A percentile compares a stretch with the other conserved stretches of the same genome.
phyloP scores from a whole-genome alignment of 2,329 filamentous ascomycete species.

The Bertia moriformis region DNA sequence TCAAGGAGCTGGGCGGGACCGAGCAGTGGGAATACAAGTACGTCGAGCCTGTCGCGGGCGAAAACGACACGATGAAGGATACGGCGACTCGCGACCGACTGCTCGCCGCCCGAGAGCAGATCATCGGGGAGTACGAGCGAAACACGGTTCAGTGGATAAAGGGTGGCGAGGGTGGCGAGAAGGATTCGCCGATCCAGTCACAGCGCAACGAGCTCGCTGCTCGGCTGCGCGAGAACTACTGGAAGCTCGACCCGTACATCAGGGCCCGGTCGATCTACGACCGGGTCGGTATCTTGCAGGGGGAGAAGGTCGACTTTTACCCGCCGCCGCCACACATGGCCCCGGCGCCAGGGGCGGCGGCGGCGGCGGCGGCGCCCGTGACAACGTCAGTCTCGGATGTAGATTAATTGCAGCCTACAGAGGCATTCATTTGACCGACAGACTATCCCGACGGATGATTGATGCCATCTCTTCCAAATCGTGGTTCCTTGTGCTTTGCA shows the following conservation, averaged over 20 bases:
- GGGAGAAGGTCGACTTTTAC: conserved; percentile 62
- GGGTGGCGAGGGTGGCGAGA: conserved; percentile 19
- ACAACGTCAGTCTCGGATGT: conserved; percentile 17
- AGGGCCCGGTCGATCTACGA: conserved; percentile 77
- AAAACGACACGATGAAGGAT: conserved; percentile 65
- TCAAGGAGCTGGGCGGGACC: conserved; percentile 71
- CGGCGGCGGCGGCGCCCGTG: conserved; percentile 7
- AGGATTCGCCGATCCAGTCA: conserved; percentile 29
- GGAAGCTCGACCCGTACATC: conserved; percentile 76
- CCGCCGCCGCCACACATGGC: conserved; percentile 16
- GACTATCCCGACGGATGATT: too few relatives aligned
- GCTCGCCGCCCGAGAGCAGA: conserved; percentile 41
- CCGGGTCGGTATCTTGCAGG: conserved; percentile 57
- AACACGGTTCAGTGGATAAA: conserved; percentile 64
- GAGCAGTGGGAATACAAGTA: conserved; percentile 79
- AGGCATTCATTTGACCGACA: too few relatives aligned
- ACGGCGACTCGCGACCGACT: conserved; percentile 46
- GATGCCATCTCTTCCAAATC: too few relatives aligned
- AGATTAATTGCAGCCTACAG: too few relatives aligned
- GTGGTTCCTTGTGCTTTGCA: too few relatives aligned
- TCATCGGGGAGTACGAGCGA: conserved; percentile 63
- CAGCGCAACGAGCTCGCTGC: conserved; percentile 48
- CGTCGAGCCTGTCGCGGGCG: conserved; percentile 57
- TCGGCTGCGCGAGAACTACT: conserved; percentile 62
- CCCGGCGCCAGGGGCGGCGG: conserved; percentile 4